Base-by-base conservation (phyloP, 2,329 filamentous ascomycete species). In the Dothideomycetes sp. region DNA sequence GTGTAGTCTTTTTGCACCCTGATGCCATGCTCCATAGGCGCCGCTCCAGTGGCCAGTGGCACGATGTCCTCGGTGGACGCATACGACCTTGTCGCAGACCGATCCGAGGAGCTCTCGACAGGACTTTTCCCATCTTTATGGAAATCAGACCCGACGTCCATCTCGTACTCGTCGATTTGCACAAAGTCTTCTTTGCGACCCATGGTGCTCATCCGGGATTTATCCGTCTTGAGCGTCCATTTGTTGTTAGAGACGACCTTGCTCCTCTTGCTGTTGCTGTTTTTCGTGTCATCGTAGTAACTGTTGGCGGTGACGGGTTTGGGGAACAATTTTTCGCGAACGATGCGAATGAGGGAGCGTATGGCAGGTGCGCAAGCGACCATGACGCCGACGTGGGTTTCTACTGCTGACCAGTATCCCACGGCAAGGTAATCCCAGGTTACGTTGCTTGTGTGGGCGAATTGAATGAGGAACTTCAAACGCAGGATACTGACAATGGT, bases 401-500 rank as follows among this genome's bases (percentile, higher is more conserved):
- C 47, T 28, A 47, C 41, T 12, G 33, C 33, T 7, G 35, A 42
- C 47, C 47, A 49, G 25, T 34, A 43, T 1, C 43, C 41, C 4
- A 42, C 40, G 17, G 33, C 19, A 12, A 44, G 35, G 15, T 47
- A 41, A 16, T 41, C 42, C 45, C 36, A 45, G 13, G 42, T 40
- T n/a, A 42, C 24, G 20, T 49, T 45, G 12, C 24, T 17, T 2
- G 36, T 37, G 19, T 34, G 18, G 24, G 41, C 36, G n/a, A 45
- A 39, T 15, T 40, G 32, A 13, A 45, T 39, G 12, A 49, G 40
- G 28, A 42, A 43, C 16, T 46, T 29, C 11, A 49, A 23, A 27
- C 45, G 47, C 12, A 49, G 25, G 37, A 49, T 41, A 17, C 45
- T 47, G 25, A 47, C 41, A 15, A 49, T 42, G 30, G 45, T 45